Evolutionary conservation across 2,329 filamentous ascomycete genomes (phyloP), one percentile per base, ranked within the genome.

Genomic region (Aspergillus pseudonomiae): DNA sequence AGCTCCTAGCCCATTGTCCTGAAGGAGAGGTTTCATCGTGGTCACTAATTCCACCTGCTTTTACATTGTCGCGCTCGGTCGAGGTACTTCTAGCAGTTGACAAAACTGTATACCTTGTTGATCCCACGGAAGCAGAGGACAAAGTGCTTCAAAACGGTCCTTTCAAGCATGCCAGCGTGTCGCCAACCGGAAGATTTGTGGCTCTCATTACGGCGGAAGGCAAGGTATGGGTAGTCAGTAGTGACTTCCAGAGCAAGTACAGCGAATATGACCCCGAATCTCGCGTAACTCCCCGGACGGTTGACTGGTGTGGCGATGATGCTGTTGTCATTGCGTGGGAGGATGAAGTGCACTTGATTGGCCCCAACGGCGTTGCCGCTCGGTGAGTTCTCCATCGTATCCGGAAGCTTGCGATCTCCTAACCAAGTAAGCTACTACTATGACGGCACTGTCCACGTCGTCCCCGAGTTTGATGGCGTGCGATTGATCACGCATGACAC

Each of bases 281-380:
- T 11, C 91, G 90, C 76, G 96, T 93, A 6, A 85, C 90, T 1
- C 95, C 95, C 4, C 91, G 92, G 71, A 92, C 95, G 67, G 85
- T 99, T 65, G 90, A 95, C 71, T 99, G 95, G 95, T 99, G 95
- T 77, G 95, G 95, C 6, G 94, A 95, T 71, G 94, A 98, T 77
- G 93, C 94, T 16, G 91, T 95, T 4, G 88, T 97, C 32, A 88
- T 99, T 71, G 94, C 94, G 0, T 99, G 95, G 95, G 95, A 98
- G 74, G 95, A 99, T 74, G 95, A 99, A 77, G 90, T 99, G 4
- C 95, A 97, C 74, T 85, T 99, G 32, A 91, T 99, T 64, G 95
- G 94, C 0, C 93, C 93, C 0, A 91, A 89, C 43, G 92, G 92
- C 50, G 87, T 91, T 11, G 89, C 91, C 6, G 88, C 85, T 34